Evolutionary conservation across 306 rosid genomes (phyloP), one percentile per base, ranked within the genome.

Genomic region (Fragaria iinumae): DNA sequence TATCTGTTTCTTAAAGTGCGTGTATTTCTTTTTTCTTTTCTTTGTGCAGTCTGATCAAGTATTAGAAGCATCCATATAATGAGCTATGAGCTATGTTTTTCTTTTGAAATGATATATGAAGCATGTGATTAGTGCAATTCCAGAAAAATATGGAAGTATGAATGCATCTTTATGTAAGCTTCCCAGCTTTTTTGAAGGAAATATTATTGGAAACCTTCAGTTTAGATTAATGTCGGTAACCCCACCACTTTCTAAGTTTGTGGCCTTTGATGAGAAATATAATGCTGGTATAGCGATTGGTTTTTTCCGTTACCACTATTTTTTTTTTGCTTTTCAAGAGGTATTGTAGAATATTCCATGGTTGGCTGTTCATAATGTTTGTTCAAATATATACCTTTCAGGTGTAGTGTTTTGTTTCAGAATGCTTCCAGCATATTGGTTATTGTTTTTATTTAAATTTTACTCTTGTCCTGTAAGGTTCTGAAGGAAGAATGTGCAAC

Each of bases 401-500:
- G 69, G 12, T 16, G 69, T 64, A 14, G 45, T 16, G 44, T 25
- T 74, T 27, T 36, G 20, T 60, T 27, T 74, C 12, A 20, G 2
- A 57, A 23, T 14, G 43, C 50, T 39, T 14, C 57, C 11, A 23
- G 57, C 7, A 18, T 67, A 27, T 16, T 71, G 53, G 9, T 62
- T 27, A 9, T 29, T n/a, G 3, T 56, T 5, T 52, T 17, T 52
- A 52, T 52, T 6, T 47, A 16, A 5, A 17, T 52, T 17, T 21
- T 55, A 11, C 34, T 79, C 76, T 72, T 63, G 29, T 77, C 44
- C 82, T 86, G 2, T 25, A 63, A 92, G 99, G 92, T 89, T 91
- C 45, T 75, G 93, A 92, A 86, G 89, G 90, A 81, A 87, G 86
- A 85, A 92, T 87, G 76, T 81, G 98, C 66, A 83, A 83, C 80